These are phyloP conservation scores for Talaromyces albobiverticillius DNA, from an alignment of 2,329 filamentous ascomycete species.

Conservation along the genomic window DNA sequence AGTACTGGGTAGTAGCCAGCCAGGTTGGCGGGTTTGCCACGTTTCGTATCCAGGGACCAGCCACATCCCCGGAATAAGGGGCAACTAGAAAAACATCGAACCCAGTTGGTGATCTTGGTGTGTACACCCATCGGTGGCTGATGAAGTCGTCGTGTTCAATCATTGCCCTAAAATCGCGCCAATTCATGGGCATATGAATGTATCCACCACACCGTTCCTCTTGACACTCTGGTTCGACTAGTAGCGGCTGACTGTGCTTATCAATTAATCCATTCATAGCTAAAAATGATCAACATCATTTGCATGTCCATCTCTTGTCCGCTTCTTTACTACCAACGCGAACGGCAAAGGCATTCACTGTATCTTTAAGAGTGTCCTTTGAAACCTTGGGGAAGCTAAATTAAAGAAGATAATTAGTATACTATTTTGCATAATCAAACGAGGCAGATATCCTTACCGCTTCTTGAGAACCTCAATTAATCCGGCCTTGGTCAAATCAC, in stretches of 20 bases:
- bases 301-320: slow-evolving; percentile 64
- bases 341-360: slow-evolving; percentile 63
- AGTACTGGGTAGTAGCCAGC: too few species aligned
- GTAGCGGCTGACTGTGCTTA: neutral
- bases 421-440: too few species aligned
- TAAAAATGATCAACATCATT: slow-evolving; percentile 21
- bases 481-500: slow-evolving; percentile 69
- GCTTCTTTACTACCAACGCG: slow-evolving; percentile 60
- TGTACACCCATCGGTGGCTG: neutral
- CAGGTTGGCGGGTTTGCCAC: slow-evolving; percentile 10
- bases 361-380: slow-evolving; percentile 68
- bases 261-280: neutral
- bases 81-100: slow-evolving; percentile 1
- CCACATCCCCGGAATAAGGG: slow-evolving; percentile 10
- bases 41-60: slow-evolving; percentile 13
- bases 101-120: neutral
- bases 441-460: slow-evolving; percentile 47
- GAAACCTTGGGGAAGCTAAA: slow-evolving; percentile 65
- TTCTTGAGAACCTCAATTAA: slow-evolving; percentile 73
- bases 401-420: slow-evolving; percentile 11
- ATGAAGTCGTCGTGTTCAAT: neutral
- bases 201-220: too few species aligned
- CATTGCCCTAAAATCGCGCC: neutral
- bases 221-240: neutral
- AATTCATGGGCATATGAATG: too few species aligned